Percentiles rank a stretch among this genome's conserved stretches.
These are phyloP conservation scores for Vaccinium corymbosum DNA, from an alignment of 148 eudicot species.

Conservation along the genomic window DNA sequence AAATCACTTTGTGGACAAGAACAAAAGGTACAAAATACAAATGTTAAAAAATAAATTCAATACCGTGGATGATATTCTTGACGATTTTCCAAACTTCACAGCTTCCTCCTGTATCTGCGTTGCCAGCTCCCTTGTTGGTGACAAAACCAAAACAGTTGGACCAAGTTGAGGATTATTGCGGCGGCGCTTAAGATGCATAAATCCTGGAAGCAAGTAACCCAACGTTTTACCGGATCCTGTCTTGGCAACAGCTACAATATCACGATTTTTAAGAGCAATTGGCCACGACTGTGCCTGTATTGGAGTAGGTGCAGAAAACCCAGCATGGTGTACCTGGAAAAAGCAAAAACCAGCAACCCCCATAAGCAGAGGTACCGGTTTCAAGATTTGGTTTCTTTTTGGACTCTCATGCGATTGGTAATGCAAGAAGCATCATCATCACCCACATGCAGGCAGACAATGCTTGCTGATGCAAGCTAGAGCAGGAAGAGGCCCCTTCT, in stretches of 20 bases:
- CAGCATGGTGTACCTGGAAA: conserved; percentile 72
- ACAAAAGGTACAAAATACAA: not conserved
- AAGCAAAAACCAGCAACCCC: conserved; percentile 37
- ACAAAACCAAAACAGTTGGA: conserved; percentile 81
- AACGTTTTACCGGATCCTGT: conserved; percentile 96
- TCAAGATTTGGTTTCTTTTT: conserved; percentile 18
- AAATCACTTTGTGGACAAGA: not conserved
- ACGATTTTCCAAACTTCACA: conserved; percentile 69
- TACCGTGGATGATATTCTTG: conserved; percentile 73
- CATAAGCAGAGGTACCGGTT: conserved; percentile 31
- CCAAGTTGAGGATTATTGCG: conserved; percentile 68
- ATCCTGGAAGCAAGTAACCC: conserved; percentile 84
- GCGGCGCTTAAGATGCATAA: conserved; percentile 59
- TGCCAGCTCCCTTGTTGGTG: conserved; percentile 94
- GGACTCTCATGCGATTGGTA: conserved; percentile 31
- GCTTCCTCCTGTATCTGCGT: conserved; percentile 97
- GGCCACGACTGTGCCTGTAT: conserved; percentile 97
- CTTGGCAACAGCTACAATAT: conserved; percentile 87
- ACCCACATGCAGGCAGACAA: conserved; percentile 48
- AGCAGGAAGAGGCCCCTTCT: conserved; percentile 65
- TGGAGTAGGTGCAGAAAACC: conserved; percentile 84
- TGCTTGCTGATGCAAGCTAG: conserved; percentile 74
- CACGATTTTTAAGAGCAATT: conserved; percentile 69
- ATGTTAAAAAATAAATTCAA: not conserved
- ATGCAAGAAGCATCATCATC: conserved; percentile 70